Conservation (phyloP, 345 rosid species). For the Geranium brycei region DNA sequence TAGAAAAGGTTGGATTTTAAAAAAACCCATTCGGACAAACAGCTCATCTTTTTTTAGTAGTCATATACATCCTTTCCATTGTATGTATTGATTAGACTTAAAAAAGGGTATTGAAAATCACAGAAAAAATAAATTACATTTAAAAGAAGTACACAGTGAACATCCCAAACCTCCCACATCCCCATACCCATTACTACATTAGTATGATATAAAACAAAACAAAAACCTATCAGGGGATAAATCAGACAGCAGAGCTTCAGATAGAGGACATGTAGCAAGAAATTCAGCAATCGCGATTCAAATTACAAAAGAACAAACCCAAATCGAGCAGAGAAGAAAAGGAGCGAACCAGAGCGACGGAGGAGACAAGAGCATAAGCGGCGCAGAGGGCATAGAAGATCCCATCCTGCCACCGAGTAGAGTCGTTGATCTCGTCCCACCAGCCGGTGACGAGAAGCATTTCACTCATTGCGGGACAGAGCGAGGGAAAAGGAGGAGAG, state of each 20-base stretch:
- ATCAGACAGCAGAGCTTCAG: background rate
- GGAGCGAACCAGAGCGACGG: conserved; percentile 52
- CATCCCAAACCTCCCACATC: background rate
- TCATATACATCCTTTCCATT: no score
- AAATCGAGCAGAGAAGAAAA: background rate
- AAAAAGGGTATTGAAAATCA: no score
- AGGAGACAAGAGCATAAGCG: conserved; percentile 81
- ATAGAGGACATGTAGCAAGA: background rate
- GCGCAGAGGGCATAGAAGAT: conserved; percentile 80
- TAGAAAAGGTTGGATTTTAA: no score
- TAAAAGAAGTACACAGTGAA: background rate
- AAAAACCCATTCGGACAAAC: no score
- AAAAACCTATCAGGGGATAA: background rate
- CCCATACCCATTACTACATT: no score
- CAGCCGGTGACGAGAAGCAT: conserved; percentile 26
- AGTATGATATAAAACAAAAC: background rate
- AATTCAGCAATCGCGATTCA: background rate
- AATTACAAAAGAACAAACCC: background rate
- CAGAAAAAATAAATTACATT: no score
- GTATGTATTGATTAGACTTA: no score
- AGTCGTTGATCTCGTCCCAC: conserved; percentile 87
- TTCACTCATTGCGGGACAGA: conserved; percentile 4
- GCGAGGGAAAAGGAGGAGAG: background rate
- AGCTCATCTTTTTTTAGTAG: no score
- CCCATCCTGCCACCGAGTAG: conserved; percentile 83